Percentiles rank a stretch among this genome's conserved stretches.
Conservation (phyloP, 768 basidiomycete species). For the Trametopsis cervina region DNA sequence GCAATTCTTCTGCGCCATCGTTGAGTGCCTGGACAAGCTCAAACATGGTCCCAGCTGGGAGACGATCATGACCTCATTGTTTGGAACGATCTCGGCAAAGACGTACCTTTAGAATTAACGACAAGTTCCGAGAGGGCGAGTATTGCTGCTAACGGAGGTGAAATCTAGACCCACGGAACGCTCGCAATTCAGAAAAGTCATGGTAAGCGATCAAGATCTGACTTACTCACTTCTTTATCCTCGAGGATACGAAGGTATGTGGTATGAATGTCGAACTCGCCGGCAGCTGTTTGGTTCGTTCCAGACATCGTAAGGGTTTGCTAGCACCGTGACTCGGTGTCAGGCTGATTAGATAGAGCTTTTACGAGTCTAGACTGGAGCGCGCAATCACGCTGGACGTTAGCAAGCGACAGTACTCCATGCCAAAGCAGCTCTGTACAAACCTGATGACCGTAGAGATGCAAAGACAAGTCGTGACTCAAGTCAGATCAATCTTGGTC, state of each 20-base stretch:
- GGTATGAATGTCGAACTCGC: constrained; percentile 35
- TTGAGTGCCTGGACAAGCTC: constrained; percentile 85
- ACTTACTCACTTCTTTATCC: constrained; percentile 53
- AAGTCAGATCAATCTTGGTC: neutral
- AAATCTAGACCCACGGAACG: constrained; percentile 40
- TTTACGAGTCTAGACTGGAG: too few relatives aligned
- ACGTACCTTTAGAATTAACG: constrained; percentile 64
- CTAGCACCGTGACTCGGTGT: neutral
- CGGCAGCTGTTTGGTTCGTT: neutral
- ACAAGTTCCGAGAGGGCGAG: constrained; percentile 78
- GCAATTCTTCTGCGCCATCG: constrained; percentile 61
- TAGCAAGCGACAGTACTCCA: too few relatives aligned
- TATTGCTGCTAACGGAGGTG: constrained; percentile 84
- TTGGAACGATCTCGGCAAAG: constrained; percentile 8
- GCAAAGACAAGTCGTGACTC: neutral
- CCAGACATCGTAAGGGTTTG: neutral
- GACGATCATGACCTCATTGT: constrained; percentile 5
- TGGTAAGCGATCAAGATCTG: neutral
- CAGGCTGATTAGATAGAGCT: too few relatives aligned
- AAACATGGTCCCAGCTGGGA: constrained; percentile 81
- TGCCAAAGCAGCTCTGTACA: too few relatives aligned
- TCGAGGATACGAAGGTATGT: constrained; percentile 56
- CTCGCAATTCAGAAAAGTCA: constrained; percentile 6
- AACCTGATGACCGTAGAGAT: neutral
- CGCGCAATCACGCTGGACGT: too few relatives aligned